These are phyloP conservation scores for Tilletia horrida DNA, from an alignment of 1,284 basidiomycete species.

Conservation along the genomic window DNA sequence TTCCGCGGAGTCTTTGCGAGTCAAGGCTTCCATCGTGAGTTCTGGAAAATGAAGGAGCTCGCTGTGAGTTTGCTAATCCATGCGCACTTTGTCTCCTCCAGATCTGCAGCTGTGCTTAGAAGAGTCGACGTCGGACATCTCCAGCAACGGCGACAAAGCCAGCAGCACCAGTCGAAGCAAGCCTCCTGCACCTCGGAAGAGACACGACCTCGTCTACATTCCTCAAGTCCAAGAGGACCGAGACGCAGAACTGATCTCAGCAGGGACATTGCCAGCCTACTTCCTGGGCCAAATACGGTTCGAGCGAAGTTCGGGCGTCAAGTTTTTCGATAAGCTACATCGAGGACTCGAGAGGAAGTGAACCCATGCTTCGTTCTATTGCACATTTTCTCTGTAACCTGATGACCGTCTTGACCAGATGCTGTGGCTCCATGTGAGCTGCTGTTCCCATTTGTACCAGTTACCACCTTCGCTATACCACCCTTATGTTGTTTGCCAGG, in stretches of 20 bases:
- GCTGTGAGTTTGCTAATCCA: too few species aligned
- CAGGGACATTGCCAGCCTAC: constrained; percentile 26
- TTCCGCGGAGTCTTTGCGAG: constrained; percentile 46
- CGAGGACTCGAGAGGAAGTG: constrained; percentile 25
- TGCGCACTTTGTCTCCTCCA: too few species aligned
- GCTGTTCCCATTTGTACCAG: too few species aligned
- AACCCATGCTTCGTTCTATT: too few species aligned
- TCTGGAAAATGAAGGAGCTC: neutral
- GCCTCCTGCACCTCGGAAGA: constrained; percentile 5
- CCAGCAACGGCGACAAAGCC: too few species aligned
- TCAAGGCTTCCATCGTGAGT: constrained; percentile 42
- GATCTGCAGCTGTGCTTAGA: constrained; percentile 43
- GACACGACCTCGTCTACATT: constrained; percentile 48
- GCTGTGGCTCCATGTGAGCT: too few species aligned
- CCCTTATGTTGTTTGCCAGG: too few species aligned
- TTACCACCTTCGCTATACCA: too few species aligned
- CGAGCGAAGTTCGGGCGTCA: constrained; percentile 28
- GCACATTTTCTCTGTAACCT: too few species aligned
- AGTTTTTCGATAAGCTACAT: constrained; percentile 30
- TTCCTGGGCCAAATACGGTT: constrained; percentile 32
- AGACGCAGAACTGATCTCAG: constrained; percentile 31
- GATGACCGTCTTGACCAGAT: too few species aligned
- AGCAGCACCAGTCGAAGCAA: neutral
- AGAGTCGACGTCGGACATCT: constrained; percentile 25
- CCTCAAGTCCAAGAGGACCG: constrained; percentile 46